Conservation (phyloP, 2,329 filamentous ascomycete species). For the Fusarium lateritium region DNA sequence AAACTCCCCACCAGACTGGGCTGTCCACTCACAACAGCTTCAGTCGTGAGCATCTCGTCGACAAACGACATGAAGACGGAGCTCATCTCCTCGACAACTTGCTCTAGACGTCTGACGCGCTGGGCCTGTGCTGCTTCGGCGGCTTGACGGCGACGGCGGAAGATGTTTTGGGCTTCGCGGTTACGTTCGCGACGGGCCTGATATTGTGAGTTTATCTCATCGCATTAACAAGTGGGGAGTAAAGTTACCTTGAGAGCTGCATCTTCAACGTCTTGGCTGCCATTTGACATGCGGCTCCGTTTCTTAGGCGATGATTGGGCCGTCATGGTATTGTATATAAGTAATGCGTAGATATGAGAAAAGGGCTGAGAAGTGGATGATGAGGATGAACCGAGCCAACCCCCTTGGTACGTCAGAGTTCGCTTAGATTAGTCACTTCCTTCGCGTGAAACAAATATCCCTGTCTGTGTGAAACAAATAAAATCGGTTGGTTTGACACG, state of each 20-base stretch:
- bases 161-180: constrained; percentile 51
- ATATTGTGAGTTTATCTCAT: constrained; percentile 19
- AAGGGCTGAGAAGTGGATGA: neutral
- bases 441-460: no score
- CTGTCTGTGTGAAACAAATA: neutral
- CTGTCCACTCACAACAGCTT: constrained; percentile 42
- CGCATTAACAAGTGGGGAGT: neutral
- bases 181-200: constrained; percentile 50
- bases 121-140: constrained; percentile 48
- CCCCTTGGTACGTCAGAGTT: no score
- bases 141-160: constrained; percentile 48
- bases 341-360: neutral
- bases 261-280: constrained; percentile 40
- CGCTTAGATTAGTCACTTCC: no score
- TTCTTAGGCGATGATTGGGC: constrained; percentile 34
- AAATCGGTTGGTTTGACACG: neutral
- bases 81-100: constrained; percentile 51
- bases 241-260: constrained; percentile 44
- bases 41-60: constrained; percentile 49
- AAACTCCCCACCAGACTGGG: constrained; percentile 40
- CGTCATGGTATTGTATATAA: constrained; percentile 26
- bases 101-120: constrained; percentile 47
- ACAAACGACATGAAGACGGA: constrained; percentile 49
- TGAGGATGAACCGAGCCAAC: neutral
- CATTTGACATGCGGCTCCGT: constrained; percentile 42